These are phyloP conservation scores for Fagopyrum esculentum DNA, from an alignment of 148 eudicot genomes.

Conservation along the genomic window DNA sequence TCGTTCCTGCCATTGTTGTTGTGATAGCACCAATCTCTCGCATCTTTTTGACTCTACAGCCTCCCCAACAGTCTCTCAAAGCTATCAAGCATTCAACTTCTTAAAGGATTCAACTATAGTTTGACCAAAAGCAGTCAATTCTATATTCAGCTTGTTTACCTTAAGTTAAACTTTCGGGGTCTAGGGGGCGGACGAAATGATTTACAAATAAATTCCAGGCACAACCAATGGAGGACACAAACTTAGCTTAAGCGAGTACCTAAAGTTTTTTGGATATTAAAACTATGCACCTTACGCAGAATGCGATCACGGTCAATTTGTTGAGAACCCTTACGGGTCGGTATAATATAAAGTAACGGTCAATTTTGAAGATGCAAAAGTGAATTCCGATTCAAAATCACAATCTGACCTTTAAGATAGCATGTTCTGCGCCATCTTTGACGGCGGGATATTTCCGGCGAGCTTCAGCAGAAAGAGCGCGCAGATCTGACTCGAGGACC, in stretches of 20 bases:
- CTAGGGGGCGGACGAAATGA: neutral
- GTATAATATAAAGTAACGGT: neutral
- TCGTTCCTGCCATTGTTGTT: neutral
- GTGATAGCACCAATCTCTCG: neutral
- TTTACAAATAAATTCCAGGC: neutral
- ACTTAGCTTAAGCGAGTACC: conserved; percentile 7
- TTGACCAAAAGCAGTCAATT: neutral
- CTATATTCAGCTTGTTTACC: neutral
- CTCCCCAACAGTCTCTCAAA: neutral
- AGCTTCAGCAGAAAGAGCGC: conserved; percentile 93
- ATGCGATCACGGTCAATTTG: conserved; percentile 1
- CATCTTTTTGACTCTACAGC: neutral
- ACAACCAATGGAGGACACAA: neutral
- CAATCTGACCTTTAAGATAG: conserved; percentile 71
- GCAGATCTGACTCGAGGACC: conserved; percentile 93
- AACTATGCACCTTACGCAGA: neutral
- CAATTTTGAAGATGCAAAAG: neutral
- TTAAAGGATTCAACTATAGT: neutral
- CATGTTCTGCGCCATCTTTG: conserved; percentile 97
- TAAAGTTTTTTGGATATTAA: neutral
- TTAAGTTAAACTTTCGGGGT: neutral
- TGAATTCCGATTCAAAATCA: neutral
- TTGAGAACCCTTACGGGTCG: neutral
- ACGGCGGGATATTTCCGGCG: conserved; percentile 93
- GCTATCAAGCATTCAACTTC: neutral